These are phyloP conservation scores for Discostella pseudostelligera DNA, from an alignment of 108 stramenopile species.

Conservation along the genomic window DNA sequence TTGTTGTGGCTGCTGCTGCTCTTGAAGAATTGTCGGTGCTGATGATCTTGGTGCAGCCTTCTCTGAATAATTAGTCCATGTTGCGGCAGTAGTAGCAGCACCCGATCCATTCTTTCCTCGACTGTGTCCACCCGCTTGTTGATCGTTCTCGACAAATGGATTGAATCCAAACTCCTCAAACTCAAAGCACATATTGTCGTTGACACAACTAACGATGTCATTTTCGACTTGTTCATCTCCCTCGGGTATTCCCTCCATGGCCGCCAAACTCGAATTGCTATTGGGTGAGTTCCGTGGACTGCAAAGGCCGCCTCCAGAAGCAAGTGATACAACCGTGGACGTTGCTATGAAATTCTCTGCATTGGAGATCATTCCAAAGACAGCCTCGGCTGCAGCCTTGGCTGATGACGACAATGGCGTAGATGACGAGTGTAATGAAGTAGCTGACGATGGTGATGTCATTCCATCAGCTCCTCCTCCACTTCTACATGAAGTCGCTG, in stretches of 20 bases:
- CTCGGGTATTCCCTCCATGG: not conserved
- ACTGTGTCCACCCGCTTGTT: not conserved
- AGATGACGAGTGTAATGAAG: not conserved
- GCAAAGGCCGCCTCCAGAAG: not conserved
- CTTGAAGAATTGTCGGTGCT: no score
- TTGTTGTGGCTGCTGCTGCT: not conserved
- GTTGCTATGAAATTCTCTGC: conserved; percentile 2
- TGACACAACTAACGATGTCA: not conserved
- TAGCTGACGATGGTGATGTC: not conserved
- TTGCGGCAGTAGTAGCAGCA: not conserved
- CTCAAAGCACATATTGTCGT: not conserved
- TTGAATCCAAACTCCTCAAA: conserved; percentile 12
- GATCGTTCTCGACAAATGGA: not conserved
- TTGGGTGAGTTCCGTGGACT: not conserved
- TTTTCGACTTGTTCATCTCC: not conserved
- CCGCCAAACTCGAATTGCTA: not conserved
- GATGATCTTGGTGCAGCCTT: not conserved
- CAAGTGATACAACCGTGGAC: not conserved
- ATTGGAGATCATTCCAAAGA: conserved; percentile 8
- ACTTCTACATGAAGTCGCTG: not conserved
- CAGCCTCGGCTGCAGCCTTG: conserved; percentile 4
- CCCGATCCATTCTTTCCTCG: not conserved
- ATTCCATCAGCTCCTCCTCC: not conserved
- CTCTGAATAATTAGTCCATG: no score
- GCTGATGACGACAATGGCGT: conserved; percentile 6